A percentile compares a stretch with the other conserved stretches of the same genome.
Conservation (phyloP, 2,329 filamentous ascomycete species). For the Cylindrodendrum hubeiense region DNA sequence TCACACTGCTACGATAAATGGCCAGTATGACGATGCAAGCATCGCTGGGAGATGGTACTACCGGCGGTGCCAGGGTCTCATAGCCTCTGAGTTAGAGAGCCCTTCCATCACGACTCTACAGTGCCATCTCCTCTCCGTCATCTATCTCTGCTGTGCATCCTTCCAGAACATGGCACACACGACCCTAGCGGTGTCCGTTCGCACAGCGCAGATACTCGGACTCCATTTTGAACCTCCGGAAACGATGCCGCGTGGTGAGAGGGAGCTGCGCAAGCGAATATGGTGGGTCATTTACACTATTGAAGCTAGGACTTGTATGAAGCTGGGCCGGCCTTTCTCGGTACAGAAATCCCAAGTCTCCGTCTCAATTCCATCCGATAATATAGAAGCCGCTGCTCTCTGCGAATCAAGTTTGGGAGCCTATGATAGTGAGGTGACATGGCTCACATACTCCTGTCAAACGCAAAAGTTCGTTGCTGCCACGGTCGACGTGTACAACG, state of each 20-base stretch:
- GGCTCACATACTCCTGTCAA: conserved; percentile 39
- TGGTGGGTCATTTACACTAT: conserved; percentile 66
- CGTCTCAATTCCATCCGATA: conserved; percentile 50
- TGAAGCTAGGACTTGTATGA: conserved; percentile 61
- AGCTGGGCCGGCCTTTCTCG: conserved; percentile 59
- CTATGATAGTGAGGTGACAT: conserved; percentile 35
- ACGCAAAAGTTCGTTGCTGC: conserved; percentile 31
- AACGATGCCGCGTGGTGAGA: conserved; percentile 46
- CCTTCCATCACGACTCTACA: conserved; percentile 62
- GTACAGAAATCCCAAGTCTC: conserved; percentile 50
- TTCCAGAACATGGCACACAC: conserved; percentile 62
- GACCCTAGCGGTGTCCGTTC: conserved; percentile 54
- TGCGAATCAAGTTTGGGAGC: conserved; percentile 28
- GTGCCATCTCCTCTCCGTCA: conserved; percentile 57
- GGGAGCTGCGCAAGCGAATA: conserved; percentile 61
- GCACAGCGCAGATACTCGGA: conserved; percentile 60
- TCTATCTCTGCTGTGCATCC: conserved; percentile 62
- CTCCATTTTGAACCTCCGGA: conserved; percentile 60
- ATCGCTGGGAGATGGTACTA: conserved; percentile 62
- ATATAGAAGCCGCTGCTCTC: conserved; percentile 31
- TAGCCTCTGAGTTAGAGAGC: conserved; percentile 59
- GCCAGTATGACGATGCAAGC: conserved; percentile 49
- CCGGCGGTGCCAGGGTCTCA: conserved; percentile 57
- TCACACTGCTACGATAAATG: background rate
- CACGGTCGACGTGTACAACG: conserved; percentile 43